Evolutionary conservation across 345 rosid genomes (phyloP), one percentile per base, ranked within the genome.

Genomic region (Turritis glabra): DNA sequence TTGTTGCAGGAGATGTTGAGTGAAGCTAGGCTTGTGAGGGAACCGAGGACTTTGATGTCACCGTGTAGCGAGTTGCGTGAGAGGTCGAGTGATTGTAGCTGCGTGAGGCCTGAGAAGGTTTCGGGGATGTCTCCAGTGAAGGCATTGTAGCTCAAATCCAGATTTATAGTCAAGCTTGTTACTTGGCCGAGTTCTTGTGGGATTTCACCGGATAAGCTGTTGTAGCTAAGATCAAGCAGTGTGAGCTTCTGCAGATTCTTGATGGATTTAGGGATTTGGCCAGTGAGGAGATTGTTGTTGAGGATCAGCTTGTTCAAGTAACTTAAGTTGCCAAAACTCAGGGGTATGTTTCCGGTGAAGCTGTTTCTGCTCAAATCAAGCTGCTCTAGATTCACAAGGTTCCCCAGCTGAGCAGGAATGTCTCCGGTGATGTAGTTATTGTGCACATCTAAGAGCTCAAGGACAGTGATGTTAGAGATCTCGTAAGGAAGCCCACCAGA

Each of bases 371-470:
- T 91, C 22, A 95, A 83, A 80, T 94, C 97, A 81, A 95, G 96
- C 84, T 87, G 97, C 92, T 95, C 99, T 33, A 95, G 80, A 71
- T 95, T 95, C 76, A 95, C 97, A 25, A 91, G 92, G 83, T 89
- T 88, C 69, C 97, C 97, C 11, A 95, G 72, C 79, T 88, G 88
- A 60, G 81, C 40, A 15, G 99, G 97, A 52, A 95, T 89, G 56
- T 80, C 89, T 23, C 97, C 99, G 2, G 87, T 82, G 15, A 91
- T 74, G 85, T 90, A 77, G 84, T 95, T 95, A 65, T 89, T 90
- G 81, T 91, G 97, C 53, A 89, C 85, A 81, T 94, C 97, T 79
- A 94, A 71, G 76, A 86, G 82, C 87, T 94, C 97, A 21, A 94
- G 88, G 47, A 94, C 97, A 1, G 93, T 79, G 63, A 89, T 79